phyloP scores from a whole-genome alignment of 169 alveolate species.

The Amoebophrya sp. region DNA sequence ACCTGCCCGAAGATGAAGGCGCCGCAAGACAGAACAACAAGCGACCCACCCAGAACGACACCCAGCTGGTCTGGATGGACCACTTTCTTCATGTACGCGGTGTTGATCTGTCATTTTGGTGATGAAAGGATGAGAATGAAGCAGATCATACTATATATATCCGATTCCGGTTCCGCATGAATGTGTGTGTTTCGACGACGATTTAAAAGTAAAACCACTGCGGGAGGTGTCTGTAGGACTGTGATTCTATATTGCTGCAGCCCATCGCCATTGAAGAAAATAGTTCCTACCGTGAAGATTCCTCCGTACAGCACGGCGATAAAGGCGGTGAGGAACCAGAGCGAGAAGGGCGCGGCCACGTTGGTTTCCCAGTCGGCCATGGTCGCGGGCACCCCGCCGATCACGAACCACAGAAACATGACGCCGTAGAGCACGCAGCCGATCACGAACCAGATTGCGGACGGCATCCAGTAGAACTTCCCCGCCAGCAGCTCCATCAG shows the following conservation, averaged over 20 bases:
- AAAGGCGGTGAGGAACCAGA: neutral
- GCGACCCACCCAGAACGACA: neutral
- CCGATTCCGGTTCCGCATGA: too few species aligned
- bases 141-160: neutral
- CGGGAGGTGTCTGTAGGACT: too few species aligned
- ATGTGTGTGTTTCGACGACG: too few species aligned
- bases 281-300: neutral
- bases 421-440: neutral
- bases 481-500: neutral
- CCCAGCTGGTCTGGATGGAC: neutral
- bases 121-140: neutral
- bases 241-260: too few species aligned
- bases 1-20: neutral
- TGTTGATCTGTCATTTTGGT: neutral
- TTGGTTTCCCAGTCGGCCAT: neutral
- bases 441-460: neutral
- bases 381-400: neutral
- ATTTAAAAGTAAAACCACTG: too few species aligned
- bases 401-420: neutral
- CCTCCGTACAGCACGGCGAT: neutral
- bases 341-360: neutral
- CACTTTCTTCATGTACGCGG: neutral
- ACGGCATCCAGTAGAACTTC: neutral
- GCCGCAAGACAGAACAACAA: neutral
- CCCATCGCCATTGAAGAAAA: neutral